Percentiles rank a stretch among this genome's conserved stretches.
Conservation (phyloP, 306 rosid species). For the Dryas alaskensis region DNA sequence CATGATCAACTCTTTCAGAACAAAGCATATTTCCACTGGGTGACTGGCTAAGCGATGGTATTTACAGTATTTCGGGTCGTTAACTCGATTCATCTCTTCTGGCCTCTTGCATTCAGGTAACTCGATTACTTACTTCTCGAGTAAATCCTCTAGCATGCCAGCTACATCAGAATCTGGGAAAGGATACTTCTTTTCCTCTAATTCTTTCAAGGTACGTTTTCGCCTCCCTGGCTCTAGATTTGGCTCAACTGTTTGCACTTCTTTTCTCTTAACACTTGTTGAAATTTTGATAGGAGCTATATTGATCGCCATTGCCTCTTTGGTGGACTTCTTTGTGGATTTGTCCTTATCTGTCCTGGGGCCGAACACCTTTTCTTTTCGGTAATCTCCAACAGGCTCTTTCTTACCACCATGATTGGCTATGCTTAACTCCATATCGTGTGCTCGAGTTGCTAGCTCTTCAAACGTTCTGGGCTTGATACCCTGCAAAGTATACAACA, state of each 20-base stretch:
- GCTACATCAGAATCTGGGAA: neutral
- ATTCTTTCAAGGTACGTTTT: neutral
- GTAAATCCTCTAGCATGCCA: neutral
- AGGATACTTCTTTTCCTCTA: neutral
- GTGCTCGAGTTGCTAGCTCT: neutral
- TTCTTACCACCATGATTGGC: neutral
- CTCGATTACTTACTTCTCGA: neutral
- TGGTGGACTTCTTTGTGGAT: neutral
- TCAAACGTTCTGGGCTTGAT: neutral
- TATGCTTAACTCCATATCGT: neutral
- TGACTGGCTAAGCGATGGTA: neutral
- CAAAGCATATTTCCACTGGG: neutral
- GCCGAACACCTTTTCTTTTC: neutral
- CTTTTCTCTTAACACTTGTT: neutral
- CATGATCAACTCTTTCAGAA: neutral
- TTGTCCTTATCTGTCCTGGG: neutral
- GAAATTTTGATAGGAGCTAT: neutral
- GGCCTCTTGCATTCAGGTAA: neutral
- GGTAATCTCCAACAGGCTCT: neutral
- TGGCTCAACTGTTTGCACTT: too few relatives aligned
- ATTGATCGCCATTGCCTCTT: neutral
- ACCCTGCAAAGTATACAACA: neutral
- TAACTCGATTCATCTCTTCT: neutral
- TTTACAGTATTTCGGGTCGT: neutral
- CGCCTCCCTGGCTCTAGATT: neutral